These are phyloP conservation scores for Podaxis carcinomalis DNA, from an alignment of 768 basidiomycete genomes.

Conservation along the genomic window DNA sequence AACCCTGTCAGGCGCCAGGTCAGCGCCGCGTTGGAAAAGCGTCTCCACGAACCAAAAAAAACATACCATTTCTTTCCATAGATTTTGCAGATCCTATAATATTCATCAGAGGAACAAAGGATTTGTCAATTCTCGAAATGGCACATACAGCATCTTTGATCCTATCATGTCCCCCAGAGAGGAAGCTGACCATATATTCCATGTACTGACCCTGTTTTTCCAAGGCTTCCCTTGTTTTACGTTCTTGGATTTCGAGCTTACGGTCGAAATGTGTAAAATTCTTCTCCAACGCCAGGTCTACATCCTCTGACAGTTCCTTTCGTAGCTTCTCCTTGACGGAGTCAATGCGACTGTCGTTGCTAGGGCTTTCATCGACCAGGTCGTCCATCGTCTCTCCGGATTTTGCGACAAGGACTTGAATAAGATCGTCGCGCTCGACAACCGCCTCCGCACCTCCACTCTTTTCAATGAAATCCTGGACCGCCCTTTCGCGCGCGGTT, in stretches of 20 bases:
- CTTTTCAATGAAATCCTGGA: slow-evolving; percentile 31
- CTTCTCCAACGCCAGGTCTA: slow-evolving; percentile 30
- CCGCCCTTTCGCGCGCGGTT: slow-evolving; percentile 34
- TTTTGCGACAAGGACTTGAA: slow-evolving; percentile 26
- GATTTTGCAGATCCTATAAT: slow-evolving; percentile 7
- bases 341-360: not conserved
- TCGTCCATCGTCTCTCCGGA: slow-evolving; percentile 25
- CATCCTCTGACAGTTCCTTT: slow-evolving; percentile 32
- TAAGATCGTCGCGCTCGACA: slow-evolving; percentile 26
- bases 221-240: slow-evolving; percentile 5
- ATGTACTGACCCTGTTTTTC: slow-evolving; percentile 12
- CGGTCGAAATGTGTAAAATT: slow-evolving; percentile 41
- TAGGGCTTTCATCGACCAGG: slow-evolving; percentile 15
- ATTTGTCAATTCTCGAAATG: not conserved
- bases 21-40: too few relatives aligned
- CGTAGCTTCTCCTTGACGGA: slow-evolving; percentile 22
- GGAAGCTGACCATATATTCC: not conserved
- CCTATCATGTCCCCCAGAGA: slow-evolving; percentile 33
- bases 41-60: too few relatives aligned
- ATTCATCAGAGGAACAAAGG: too few relatives aligned
- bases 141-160: slow-evolving; percentile 35
- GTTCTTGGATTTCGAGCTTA: slow-evolving; percentile 42
- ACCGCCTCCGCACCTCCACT: slow-evolving; percentile 34
- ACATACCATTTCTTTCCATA: slow-evolving; percentile 13
- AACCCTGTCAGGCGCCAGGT: slow-evolving; percentile 26